These are phyloP conservation scores for Xylaria sp. DNA, from an alignment of 495 filamentous ascomycete genomes.

Conservation along the genomic window DNA sequence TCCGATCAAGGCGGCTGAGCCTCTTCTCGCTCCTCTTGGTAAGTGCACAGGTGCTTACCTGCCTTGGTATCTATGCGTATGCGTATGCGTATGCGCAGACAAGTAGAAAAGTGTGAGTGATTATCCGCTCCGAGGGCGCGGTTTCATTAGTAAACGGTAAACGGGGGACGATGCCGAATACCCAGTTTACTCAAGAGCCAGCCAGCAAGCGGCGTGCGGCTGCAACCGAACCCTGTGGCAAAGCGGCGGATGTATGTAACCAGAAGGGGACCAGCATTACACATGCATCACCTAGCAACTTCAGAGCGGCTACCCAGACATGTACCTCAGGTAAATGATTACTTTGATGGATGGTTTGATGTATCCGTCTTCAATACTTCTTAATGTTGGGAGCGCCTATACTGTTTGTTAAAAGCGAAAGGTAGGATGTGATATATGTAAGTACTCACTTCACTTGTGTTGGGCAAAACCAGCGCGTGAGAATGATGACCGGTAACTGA, in stretches of 20 bases:
- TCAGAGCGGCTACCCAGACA: constrained; percentile 4
- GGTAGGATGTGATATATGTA: background rate
- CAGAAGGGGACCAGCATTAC: constrained; percentile 27
- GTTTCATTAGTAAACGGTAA: constrained; percentile 27
- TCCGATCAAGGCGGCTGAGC: constrained; percentile 5
- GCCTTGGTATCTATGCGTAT: background rate
- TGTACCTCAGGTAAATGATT: constrained; percentile 6
- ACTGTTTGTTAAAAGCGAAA: background rate
- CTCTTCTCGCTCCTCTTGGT: constrained; percentile 17
- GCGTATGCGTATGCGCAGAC: no score
- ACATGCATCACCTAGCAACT: constrained; percentile 18
- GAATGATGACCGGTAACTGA: background rate
- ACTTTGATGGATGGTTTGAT: background rate
- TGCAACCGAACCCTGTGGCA: constrained; percentile 25
- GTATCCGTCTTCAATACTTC: background rate
- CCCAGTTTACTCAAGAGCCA: constrained; percentile 18
- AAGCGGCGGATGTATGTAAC: constrained; percentile 16
- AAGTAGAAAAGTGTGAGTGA: no score
- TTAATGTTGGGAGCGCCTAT: background rate
- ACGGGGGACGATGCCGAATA: constrained; percentile 20
- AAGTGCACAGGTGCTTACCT: background rate
- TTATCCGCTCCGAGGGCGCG: constrained; percentile 17
- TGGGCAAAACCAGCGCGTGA: background rate
- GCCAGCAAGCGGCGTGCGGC: constrained; percentile 26
- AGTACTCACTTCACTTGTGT: background rate